These are phyloP conservation scores for Ogataea glucozyma DNA, from an alignment of 805 yeast genomes.

Conservation along the genomic window DNA sequence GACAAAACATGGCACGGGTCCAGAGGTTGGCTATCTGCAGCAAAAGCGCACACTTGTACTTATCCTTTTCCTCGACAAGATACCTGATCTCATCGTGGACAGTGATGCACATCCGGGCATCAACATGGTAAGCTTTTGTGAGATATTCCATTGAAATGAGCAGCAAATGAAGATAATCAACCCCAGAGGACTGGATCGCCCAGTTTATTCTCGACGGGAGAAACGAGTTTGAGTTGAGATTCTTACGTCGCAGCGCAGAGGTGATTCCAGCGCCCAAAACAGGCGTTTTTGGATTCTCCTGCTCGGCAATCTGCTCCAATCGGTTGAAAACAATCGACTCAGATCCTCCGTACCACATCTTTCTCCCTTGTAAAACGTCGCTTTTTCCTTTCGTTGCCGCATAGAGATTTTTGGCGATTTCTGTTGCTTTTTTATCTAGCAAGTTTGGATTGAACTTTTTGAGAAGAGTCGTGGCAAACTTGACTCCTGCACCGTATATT, in stretches of 20 bases:
- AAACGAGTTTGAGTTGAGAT: constrained; percentile 65
- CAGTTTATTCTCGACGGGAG: constrained; percentile 92
- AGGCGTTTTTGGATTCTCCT: constrained; percentile 81
- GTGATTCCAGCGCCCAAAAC: constrained; percentile 93
- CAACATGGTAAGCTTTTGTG: constrained; percentile 57
- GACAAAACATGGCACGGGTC: constrained; percentile 95
- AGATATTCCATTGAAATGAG: constrained; percentile 87
- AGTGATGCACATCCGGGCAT: constrained; percentile 79
- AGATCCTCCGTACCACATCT: constrained; percentile 82
- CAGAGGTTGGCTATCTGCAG: constrained; percentile 88
- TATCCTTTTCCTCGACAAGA: constrained; percentile 70
- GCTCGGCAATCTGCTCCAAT: constrained; percentile 83
- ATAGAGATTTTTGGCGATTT: constrained; percentile 68
- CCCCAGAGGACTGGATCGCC: constrained; percentile 98
- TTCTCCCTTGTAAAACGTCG: constrained; percentile 26
- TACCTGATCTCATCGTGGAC: constrained; percentile 96
- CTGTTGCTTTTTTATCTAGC: constrained; percentile 63
- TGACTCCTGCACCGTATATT: constrained; percentile 95
- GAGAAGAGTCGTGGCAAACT: constrained; percentile 81
- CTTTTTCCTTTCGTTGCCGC: constrained; percentile 77
- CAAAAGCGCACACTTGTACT: constrained; percentile 75
- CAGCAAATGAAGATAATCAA: constrained; percentile 86
- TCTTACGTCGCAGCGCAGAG: constrained; percentile 66
- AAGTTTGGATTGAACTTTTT: constrained; percentile 78
- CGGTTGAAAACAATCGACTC: constrained; percentile 91